phyloP scores from a whole-genome alignment of 2,329 filamentous ascomycete species.

The Trichoderma simmonsii region DNA sequence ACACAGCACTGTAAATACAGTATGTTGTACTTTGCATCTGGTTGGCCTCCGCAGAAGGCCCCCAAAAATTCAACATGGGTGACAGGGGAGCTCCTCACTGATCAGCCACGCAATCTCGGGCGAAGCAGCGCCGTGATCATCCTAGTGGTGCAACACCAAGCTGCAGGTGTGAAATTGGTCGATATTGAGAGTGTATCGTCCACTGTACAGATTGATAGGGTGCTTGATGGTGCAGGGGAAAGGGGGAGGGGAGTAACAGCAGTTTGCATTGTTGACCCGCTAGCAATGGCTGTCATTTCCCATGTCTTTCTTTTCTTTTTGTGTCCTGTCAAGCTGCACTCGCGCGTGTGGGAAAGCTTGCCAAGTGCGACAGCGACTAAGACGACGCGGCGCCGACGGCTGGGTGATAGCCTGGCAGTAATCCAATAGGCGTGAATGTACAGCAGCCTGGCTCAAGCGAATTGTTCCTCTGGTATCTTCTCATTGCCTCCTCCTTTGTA shows the following conservation, averaged over 20 bases:
- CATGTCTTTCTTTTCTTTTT: background rate
- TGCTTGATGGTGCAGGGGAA: background rate
- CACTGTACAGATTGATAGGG: background rate
- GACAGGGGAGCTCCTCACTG: background rate
- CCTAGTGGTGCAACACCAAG: background rate
- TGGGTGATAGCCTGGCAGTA: background rate
- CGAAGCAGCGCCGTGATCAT: background rate
- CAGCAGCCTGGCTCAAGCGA: background rate
- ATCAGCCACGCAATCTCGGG: slow-evolving; percentile 6
- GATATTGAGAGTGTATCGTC: background rate
- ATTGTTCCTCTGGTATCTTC: background rate
- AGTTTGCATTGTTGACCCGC: background rate
- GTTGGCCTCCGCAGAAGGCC: background rate
- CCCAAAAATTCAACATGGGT: background rate
- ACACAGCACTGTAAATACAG: background rate
- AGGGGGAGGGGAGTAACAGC: background rate
- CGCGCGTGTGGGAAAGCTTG: background rate
- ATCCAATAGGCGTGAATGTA: background rate
- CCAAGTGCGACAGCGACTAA: background rate
- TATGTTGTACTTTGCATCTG: background rate
- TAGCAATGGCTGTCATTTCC: background rate
- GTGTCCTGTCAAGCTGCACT: background rate
- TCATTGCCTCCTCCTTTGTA: background rate
- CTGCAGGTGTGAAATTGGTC: background rate
- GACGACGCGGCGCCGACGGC: background rate